Evolutionary conservation across 768 basidiomycete genomes (phyloP), one percentile per base, ranked within the genome.

Genomic region (Russula vinacea): DNA sequence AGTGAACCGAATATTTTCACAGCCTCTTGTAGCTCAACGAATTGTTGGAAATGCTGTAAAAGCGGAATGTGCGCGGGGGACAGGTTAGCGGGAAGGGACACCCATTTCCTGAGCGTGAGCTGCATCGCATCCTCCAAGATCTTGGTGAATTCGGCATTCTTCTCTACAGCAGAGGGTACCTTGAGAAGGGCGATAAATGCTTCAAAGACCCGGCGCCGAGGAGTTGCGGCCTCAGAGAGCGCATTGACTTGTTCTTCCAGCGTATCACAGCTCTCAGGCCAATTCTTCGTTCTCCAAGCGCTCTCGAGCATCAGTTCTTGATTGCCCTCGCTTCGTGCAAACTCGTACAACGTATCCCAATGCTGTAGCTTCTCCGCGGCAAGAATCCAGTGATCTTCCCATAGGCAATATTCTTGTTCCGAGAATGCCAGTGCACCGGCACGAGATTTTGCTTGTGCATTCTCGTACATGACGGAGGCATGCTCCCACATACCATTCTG

Each of bases 321-420:
- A 71, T 98, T 97, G 32, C 84, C 85, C 74, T 98, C 96, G 60
- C 80, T 84, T 68, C 87, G 86, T 1, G 93, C 94, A 22, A 99
- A 83, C 58, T 99, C 97, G 67, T 90, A 85, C 5, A 99, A 81
- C 24, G 90, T 84, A 64, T 99, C 97, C 97, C 97, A 99, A 66
- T 97, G 91, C 72, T 98, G 97, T 19, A 99, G 79, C 75, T 99
- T 99, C 77, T 96, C 92, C 0, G 94, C 89, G 1, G 94, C 83
- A 9, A 95, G 78, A 64, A 99, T 90, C 96, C 97, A 99, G 74
- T 99, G 97, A 73, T 99, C 97, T 71, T 99, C 97, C 97, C 97
- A 99, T 22, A 99, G 79, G 70, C 91, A 94, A 74, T 95, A 98
- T 74, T 99, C 97, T 1, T 89, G 81, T 74, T 99, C 97, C 14